Evolutionary conservation across 495 filamentous ascomycete species (phyloP).

Genomic region (Aspergillus kassunensis): DNA sequence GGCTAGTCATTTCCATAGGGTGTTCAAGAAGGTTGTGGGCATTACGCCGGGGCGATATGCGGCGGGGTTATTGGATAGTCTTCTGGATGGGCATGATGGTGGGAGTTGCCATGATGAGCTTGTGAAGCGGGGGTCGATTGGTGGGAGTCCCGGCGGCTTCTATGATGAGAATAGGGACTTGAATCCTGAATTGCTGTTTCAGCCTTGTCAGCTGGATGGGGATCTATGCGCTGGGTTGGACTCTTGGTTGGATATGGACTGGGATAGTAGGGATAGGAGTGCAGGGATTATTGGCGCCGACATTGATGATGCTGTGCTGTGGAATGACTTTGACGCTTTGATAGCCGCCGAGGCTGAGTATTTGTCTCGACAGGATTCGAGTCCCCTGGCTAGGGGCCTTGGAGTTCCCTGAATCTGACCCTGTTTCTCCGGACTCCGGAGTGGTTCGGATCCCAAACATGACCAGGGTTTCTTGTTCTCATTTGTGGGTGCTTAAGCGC

Average conservation of each 20-base stretch:
- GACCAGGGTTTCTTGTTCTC: background rate
- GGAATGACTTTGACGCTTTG: slow-evolving; percentile 40
- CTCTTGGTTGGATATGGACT: slow-evolving; percentile 2
- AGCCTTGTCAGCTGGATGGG: slow-evolving; percentile 12
- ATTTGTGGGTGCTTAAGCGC: background rate
- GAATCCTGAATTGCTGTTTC: background rate
- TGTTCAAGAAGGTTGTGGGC: slow-evolving; percentile 57
- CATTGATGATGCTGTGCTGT: slow-evolving; percentile 13
- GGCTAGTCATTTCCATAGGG: slow-evolving; percentile 59
- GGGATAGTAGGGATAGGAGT: slow-evolving; percentile 6
- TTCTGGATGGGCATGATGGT: too few relatives aligned
- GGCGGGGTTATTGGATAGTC: slow-evolving; percentile 6
- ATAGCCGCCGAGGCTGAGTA: slow-evolving; percentile 29
- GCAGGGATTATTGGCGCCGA: slow-evolving; percentile 5
- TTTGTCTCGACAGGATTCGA: slow-evolving; percentile 6
- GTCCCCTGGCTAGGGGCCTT: slow-evolving; percentile 15
- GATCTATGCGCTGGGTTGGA: slow-evolving; percentile 1
- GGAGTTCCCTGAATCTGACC: background rate
- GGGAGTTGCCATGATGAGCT: background rate
- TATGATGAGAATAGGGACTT: background rate
- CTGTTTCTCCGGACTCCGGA: background rate
- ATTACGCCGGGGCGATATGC: slow-evolving; percentile 58
- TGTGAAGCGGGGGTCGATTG: background rate
- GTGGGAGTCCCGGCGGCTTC: background rate
- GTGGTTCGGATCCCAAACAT: too few relatives aligned